These are phyloP conservation scores for Monilinia fructigena DNA, from an alignment of 2,329 filamentous ascomycete species.

Conservation along the genomic window DNA sequence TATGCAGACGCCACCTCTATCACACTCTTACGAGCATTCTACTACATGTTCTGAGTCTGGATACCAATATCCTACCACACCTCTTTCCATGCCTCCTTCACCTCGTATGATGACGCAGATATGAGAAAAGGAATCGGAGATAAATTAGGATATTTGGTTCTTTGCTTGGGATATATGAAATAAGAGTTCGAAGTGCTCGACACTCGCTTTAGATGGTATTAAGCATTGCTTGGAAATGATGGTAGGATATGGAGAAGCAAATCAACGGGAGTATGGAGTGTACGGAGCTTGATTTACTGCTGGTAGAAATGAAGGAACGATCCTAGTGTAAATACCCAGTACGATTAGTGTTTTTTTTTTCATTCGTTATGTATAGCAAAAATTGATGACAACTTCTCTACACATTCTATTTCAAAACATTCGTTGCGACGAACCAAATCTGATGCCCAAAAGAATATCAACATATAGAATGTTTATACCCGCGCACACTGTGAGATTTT, in stretches of 20 bases:
- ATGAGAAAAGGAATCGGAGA: slow-evolving; percentile 27
- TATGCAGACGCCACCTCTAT: slow-evolving; percentile 71
- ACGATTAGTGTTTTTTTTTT: slow-evolving; percentile 22
- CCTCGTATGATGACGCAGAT: slow-evolving; percentile 51
- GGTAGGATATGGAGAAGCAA: slow-evolving; percentile 27
- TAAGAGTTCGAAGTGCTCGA: slow-evolving; percentile 41
- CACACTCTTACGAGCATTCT: slow-evolving; percentile 70
- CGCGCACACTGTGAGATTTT: background rate
- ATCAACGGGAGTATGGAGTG: slow-evolving; percentile 36
- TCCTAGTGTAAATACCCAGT: slow-evolving; percentile 35
- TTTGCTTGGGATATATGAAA: slow-evolving; percentile 26
- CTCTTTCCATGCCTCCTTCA: slow-evolving; percentile 70
- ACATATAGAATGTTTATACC: background rate
- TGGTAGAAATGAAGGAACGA: slow-evolving; percentile 23
- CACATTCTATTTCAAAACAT: background rate
- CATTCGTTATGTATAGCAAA: slow-evolving; percentile 16
- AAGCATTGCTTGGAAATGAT: slow-evolving; percentile 26
- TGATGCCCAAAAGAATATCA: background rate
- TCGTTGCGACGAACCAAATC: background rate
- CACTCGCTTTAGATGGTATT: slow-evolving; percentile 36
- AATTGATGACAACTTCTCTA: slow-evolving; percentile 17
- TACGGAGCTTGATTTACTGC: slow-evolving; percentile 24
- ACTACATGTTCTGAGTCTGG: slow-evolving; percentile 60
- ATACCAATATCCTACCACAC: slow-evolving; percentile 66
- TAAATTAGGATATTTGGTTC: slow-evolving; percentile 24